Base-by-base conservation (phyloP, 129 eudicot genomes). In the sunflower (Helianthus annuus) region DNA sequence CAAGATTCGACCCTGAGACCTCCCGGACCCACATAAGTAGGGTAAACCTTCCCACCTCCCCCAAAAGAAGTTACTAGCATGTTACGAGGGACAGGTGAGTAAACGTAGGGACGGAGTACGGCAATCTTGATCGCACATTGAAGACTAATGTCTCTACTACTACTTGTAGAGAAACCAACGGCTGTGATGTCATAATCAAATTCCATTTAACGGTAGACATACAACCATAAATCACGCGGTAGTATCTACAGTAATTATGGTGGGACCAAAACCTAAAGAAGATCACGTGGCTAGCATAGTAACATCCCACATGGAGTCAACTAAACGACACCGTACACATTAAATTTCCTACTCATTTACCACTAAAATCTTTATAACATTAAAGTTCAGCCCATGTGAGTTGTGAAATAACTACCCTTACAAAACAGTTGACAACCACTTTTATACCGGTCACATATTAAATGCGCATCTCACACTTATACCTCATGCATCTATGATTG, bases 261-360 rank as follows among this genome's bases (percentile, higher is more conserved):
- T 71, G 69, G 82, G 77, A 16, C 77, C 81, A 52, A 42, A 32
- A 63, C 77, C 69, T 63, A 78, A 67, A 17, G 40, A 42, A 15
- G 36, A 78, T 78, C 76, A 78, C 82, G 72, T 78, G 82, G 77
- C 72, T 71, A 68, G n/a, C 66, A 72, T 66, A 16, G 17, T 24
- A 59, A 44, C 81, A 65, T 53, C 72, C 64, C 82, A 70, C 82
- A 78, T 78, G 77, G 61, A 64, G 19, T 71, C 62, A 45, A 64
- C 72, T 39, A 78, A 78, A 78, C 82, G 77, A 78, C 82, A 71
- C 82, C 77, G 77, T 78, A 78, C 66, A 12, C 82, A 78, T 78
- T 78, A 10, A 78, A 54, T 71, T 63, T 48, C 53, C 14, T 19
- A 60, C 46, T 24, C 19, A 36, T 19, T 69, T 59, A 59, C 29